Evolutionary conservation across 2,329 filamentous ascomycete species (phyloP).

Genomic region (Aspergillus niger): DNA sequence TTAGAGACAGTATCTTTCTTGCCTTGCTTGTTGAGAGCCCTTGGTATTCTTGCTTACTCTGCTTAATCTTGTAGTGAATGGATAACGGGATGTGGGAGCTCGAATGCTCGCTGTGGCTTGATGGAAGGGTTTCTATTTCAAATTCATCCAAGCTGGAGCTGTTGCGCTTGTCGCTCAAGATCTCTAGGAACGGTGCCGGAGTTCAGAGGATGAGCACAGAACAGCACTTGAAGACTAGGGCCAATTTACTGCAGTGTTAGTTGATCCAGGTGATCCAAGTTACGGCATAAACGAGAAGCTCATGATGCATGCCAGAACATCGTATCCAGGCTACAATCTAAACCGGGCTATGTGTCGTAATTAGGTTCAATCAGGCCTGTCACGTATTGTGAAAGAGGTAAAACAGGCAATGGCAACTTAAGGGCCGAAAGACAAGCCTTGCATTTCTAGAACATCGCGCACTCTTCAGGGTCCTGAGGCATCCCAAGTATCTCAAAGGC

Average conservation of each 20-base stretch:
- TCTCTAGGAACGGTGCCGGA: too few species aligned
- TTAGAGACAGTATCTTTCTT: neutral
- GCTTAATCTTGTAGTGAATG: neutral
- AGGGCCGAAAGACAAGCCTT: too few species aligned
- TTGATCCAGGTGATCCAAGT: neutral
- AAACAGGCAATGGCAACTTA: too few species aligned
- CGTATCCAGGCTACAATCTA: neutral
- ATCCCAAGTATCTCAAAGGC: too few species aligned
- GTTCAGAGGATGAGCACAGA: neutral
- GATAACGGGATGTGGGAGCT: neutral
- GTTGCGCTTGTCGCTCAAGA: neutral
- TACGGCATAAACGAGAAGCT: neutral
- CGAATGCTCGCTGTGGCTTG: neutral
- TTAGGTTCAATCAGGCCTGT: neutral
- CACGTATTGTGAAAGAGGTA: neutral
- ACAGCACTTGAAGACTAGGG: neutral
- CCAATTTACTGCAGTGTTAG: neutral
- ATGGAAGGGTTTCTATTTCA: slow-evolving; percentile 1
- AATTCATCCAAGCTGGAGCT: neutral
- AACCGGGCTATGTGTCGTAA: neutral
- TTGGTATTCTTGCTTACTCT: neutral
- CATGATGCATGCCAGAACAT: neutral
- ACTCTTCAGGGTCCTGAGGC: too few species aligned
- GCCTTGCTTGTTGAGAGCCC: neutral
- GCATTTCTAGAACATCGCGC: too few species aligned